Percentiles rank a stretch among this genome's conserved stretches.
These are phyloP conservation scores for Pestalotiopsis sp. DNA, from an alignment of 2,329 filamentous ascomycete genomes.

Conservation along the genomic window DNA sequence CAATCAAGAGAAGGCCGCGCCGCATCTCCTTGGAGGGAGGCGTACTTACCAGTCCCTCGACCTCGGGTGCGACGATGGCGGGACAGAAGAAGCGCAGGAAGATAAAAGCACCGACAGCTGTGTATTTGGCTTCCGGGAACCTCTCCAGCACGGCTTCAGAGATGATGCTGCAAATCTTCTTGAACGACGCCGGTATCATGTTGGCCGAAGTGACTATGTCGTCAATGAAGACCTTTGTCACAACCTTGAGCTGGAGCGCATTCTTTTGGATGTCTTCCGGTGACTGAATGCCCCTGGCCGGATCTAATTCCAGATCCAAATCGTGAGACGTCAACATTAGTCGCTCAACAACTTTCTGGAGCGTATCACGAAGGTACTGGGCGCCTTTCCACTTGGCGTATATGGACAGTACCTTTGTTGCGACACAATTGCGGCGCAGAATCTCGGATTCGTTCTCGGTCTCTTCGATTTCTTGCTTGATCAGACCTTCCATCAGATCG, in stretches of 20 bases:
- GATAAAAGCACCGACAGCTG: conserved; percentile 71
- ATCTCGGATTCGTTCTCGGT: conserved; percentile 72
- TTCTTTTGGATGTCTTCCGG: conserved; percentile 68
- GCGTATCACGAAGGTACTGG: conserved; percentile 62
- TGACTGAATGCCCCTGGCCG: conserved; percentile 56
- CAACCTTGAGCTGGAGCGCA: conserved; percentile 65
- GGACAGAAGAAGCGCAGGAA: conserved; percentile 75
- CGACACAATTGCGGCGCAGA: conserved; percentile 68
- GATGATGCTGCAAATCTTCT: conserved; percentile 70
- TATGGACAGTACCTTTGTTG: conserved; percentile 73
- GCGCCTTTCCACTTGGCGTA: conserved; percentile 74
- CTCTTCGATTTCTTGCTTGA: conserved; percentile 70
- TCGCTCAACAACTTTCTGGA: conserved; percentile 68
- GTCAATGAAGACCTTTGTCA: conserved; percentile 72
- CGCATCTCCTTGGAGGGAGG: conserved; percentile 70
- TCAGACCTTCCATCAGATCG: conserved; percentile 65
- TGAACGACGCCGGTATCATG: conserved; percentile 65
- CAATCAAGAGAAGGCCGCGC: conserved; percentile 67
- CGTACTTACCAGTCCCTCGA: conserved; percentile 63
- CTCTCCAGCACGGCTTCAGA: conserved; percentile 63
- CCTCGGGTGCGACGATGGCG: conserved; percentile 71
- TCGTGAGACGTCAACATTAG: conserved; percentile 69
- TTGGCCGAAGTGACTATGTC: conserved; percentile 67
- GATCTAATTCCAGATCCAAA: conserved; percentile 69
- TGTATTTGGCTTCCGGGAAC: conserved; percentile 73